A percentile compares a stretch with the other conserved stretches of the same genome.
Conservation (phyloP, 1,139 yeast species). For the Chernovozyma aurita region DNA sequence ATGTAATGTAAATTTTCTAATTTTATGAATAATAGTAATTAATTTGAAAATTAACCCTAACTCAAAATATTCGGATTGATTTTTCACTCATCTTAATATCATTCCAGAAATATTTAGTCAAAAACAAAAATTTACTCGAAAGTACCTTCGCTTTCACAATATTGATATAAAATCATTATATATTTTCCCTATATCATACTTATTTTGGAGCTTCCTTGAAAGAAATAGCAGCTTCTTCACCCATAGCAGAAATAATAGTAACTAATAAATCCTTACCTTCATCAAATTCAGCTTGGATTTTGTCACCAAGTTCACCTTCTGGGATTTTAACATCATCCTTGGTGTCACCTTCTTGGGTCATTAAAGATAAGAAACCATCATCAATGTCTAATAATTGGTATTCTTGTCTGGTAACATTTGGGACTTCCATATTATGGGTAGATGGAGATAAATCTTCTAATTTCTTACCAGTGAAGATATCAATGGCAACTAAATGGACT, state of each 20-base stretch:
- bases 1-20: too few relatives aligned
- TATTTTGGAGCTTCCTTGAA: constrained; percentile 94
- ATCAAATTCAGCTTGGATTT: constrained; percentile 87
- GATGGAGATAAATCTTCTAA: constrained; percentile 99
- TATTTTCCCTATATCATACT: constrained; percentile 6
- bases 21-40: too few relatives aligned
- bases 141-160: neutral
- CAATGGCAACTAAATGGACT: constrained; percentile 98
- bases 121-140: neutral
- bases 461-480: constrained; percentile 98
- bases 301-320: constrained; percentile 95
- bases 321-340: constrained; percentile 99
- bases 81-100: too few relatives aligned
- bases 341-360: constrained; percentile 96
- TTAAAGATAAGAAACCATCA: constrained; percentile 95
- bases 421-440: constrained; percentile 99
- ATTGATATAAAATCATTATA: too few relatives aligned
- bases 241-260: constrained; percentile 96
- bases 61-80: too few relatives aligned
- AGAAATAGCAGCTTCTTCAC: constrained; percentile 98
- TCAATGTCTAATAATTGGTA: constrained; percentile 96
- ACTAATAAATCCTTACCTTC: constrained; percentile 97
- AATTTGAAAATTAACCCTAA: too few relatives aligned
- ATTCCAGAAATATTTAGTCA: too few relatives aligned
- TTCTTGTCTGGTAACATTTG: constrained; percentile 93